phyloP scores from a whole-genome alignment of 2,329 filamentous ascomycete genomes.

The Aspergillus sp. region DNA sequence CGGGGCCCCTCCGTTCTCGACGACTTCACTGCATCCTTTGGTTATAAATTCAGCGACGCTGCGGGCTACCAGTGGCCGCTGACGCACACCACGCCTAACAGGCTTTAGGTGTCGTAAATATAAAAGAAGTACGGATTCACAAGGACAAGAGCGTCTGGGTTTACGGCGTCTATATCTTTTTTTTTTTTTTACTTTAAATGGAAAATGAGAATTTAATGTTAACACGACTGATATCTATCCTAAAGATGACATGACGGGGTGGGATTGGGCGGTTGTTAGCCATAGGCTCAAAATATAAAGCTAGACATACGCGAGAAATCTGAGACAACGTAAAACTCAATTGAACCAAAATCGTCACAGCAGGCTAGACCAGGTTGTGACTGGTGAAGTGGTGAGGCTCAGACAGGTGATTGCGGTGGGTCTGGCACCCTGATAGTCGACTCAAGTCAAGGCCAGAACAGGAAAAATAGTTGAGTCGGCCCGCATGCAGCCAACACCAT shows the following conservation, averaged over 20 bases:
- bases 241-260: conserved; percentile 14
- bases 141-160: conserved; percentile 11
- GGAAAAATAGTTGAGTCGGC: conserved; percentile 10
- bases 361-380: too few species aligned
- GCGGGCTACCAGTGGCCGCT: conserved; percentile 95
- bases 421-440: background rate
- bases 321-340: background rate
- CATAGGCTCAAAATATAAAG: conserved; percentile 1
- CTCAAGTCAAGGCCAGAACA: background rate
- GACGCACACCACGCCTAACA: conserved; percentile 68
- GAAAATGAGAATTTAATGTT: conserved; percentile 20
- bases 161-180: conserved; percentile 9
- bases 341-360: background rate
- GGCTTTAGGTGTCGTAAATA: conserved; percentile 62
- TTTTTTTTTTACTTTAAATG: too few species aligned
- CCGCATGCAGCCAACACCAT: conserved; percentile 13
- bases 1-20: conserved; percentile 94
- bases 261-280: conserved; percentile 14
- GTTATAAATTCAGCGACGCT: conserved; percentile 98
- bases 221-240: conserved; percentile 18
- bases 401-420: background rate
- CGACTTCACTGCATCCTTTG: conserved; percentile 96
- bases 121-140: conserved; percentile 26
- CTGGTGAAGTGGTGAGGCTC: background rate
- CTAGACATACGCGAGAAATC: background rate